phyloP scores from a whole-genome alignment of 1,284 basidiomycete genomes.

The Mycosarcoma maydis region DNA sequence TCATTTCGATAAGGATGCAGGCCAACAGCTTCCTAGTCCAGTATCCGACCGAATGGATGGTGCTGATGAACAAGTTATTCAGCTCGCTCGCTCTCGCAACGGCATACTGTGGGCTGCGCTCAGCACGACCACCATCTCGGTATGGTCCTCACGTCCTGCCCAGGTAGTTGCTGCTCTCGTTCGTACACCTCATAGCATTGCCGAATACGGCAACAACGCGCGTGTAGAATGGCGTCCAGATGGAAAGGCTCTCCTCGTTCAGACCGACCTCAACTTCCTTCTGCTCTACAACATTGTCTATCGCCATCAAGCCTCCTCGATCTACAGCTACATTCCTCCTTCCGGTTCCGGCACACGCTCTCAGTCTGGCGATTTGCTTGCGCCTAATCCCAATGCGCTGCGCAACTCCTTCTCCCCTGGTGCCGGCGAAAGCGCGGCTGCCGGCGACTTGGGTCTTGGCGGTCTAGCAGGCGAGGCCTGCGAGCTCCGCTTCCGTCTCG shows the following conservation, averaged over 20 bases:
- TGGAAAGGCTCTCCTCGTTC: constrained; percentile 40
- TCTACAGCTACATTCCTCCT: constrained; percentile 57
- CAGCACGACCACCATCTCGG: constrained; percentile 43
- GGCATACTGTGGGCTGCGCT: constrained; percentile 56
- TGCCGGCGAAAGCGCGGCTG: constrained; percentile 54
- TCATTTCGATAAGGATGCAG: constrained; percentile 43
- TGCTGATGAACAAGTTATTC: constrained; percentile 32
- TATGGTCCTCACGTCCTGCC: constrained; percentile 59
- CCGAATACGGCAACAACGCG: constrained; percentile 59
- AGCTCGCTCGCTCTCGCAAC: constrained; percentile 51
- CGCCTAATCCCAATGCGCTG: constrained; percentile 45
- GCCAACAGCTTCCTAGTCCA: constrained; percentile 22
- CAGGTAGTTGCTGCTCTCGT: constrained; percentile 57
- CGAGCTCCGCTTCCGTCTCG: constrained; percentile 57
- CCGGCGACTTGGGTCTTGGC: constrained; percentile 38
- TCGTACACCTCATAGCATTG: constrained; percentile 55
- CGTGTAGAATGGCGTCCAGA: constrained; percentile 57
- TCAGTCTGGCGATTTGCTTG: constrained; percentile 36
- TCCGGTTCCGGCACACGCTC: constrained; percentile 46
- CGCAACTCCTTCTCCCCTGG: constrained; percentile 51
- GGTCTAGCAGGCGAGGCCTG: constrained; percentile 40
- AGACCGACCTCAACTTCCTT: constrained; percentile 48
- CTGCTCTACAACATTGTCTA: constrained; percentile 53
- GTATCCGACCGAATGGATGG: background rate
- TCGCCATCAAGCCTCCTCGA: constrained; percentile 24